These are phyloP conservation scores for Neoascochyta sp. DNA, from an alignment of 2,329 filamentous ascomycete genomes.

Conservation along the genomic window DNA sequence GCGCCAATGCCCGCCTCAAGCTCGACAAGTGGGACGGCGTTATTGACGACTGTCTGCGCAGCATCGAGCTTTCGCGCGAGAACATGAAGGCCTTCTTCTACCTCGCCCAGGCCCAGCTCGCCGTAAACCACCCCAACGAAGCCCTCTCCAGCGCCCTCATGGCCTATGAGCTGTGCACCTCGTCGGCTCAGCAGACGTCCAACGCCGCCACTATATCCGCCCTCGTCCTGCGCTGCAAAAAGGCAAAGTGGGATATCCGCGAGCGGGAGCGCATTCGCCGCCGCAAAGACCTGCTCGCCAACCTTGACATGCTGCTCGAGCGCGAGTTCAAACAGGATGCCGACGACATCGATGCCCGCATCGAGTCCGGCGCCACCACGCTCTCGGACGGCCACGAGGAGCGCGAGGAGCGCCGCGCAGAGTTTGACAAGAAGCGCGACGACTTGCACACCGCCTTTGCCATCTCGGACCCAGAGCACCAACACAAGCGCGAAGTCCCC, in stretches of 20 bases:
- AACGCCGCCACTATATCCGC: slow-evolving; percentile 68
- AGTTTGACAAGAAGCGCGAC: slow-evolving; percentile 41
- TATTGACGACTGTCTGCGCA: slow-evolving; percentile 71
- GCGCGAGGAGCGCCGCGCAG: slow-evolving; percentile 43
- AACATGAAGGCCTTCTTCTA: slow-evolving; percentile 83
- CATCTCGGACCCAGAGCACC: slow-evolving; percentile 44
- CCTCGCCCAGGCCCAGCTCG: slow-evolving; percentile 78
- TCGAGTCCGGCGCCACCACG: slow-evolving; percentile 38
- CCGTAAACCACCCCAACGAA: slow-evolving; percentile 66
- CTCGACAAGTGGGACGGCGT: slow-evolving; percentile 69
- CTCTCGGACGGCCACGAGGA: slow-evolving; percentile 48
- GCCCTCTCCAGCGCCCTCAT: slow-evolving; percentile 66
- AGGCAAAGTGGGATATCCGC: slow-evolving; percentile 74
- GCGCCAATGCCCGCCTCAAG: slow-evolving; percentile 76
- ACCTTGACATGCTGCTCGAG: slow-evolving; percentile 51
- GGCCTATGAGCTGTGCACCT: slow-evolving; percentile 69
- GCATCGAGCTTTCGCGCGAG: slow-evolving; percentile 62
- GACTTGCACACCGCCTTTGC: slow-evolving; percentile 48
- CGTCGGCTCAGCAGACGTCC: slow-evolving; percentile 55
- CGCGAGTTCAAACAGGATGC: slow-evolving; percentile 31
- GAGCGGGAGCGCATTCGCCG: slow-evolving; percentile 61
- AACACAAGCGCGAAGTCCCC: slow-evolving; percentile 56
- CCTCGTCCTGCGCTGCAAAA: slow-evolving; percentile 76
- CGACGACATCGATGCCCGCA: slow-evolving; percentile 39
- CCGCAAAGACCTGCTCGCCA: slow-evolving; percentile 56